Base-by-base conservation (phyloP, 805 yeast species). In the Lachancea sp. region DNA sequence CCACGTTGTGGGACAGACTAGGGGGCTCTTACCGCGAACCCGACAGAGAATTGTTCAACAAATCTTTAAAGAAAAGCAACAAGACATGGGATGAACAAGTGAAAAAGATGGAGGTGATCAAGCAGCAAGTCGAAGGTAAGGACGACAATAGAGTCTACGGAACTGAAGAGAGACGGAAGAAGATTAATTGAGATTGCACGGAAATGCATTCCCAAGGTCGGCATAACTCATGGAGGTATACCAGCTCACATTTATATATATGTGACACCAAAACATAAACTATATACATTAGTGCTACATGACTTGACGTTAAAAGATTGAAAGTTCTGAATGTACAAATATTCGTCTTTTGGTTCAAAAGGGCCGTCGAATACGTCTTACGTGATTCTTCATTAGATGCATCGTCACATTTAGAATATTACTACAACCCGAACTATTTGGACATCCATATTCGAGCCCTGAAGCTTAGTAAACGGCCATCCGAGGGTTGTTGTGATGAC, bases 1-100 rank as follows among this genome's bases (percentile, higher is more conserved):
- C 97, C 34, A 92, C 98, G 13, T 70, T 92, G 50, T 92, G 98
- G 98, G 98, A 92, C 64, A 81, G 98, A 67, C 67, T 92, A 43
- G 97, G 97, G 38, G 83, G 88, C 34, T 78, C 95, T 20, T 89
- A 92, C 68, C 83, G 97, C 67, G 76, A 78, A 54, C 98, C 98
- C 4, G 97, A 92, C 59, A 77, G 73, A 55, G 83, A 85, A 51
- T 70, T 90, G 52, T 90, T 89, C 62, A 85, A 80, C 58, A 75
- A 74, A 50, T 63, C 72, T 19, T 59, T 65, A 46, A 79, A 73
- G 61, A 75, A 73, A 58, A 78, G 78, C 47, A 65, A 70, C 51
- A 63, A 68, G 48, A 74, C 81, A 33, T 81, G 94, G 87, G 72
- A 69, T 29, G 70, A 73, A 48, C 96, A 90, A 66, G 69, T 79